Conservation (phyloP, 371 early-diverging fungal species). For the Smittium culicis region DNA sequence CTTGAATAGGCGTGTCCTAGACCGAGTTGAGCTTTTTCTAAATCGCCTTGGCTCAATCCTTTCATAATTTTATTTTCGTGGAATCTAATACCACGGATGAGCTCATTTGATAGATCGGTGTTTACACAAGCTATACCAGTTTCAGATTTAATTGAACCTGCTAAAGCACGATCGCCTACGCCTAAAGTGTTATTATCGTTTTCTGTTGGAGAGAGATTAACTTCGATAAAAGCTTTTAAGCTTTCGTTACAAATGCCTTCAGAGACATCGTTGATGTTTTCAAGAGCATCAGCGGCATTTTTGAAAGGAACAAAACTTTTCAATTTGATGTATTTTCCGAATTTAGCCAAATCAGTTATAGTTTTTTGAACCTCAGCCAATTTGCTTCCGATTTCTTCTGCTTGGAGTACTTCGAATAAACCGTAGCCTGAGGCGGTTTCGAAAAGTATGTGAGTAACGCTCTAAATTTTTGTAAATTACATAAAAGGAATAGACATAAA, state of each 20-base stretch:
- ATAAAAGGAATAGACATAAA: too few relatives aligned
- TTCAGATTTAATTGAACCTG: constrained; percentile 67
- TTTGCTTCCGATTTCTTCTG: constrained; percentile 90
- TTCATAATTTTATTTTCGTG: constrained; percentile 79
- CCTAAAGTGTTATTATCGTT: constrained; percentile 66
- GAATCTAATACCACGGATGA: constrained; percentile 82
- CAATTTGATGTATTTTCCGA: constrained; percentile 79
- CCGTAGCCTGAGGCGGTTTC: constrained; percentile 95
- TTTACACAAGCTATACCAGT: constrained; percentile 63
- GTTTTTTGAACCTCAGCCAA: constrained; percentile 73
- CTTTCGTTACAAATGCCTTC: constrained; percentile 53
- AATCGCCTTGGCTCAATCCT: constrained; percentile 80
- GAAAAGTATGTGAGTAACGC: constrained; percentile 47
- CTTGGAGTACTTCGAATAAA: constrained; percentile 83
- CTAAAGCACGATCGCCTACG: constrained; percentile 85
- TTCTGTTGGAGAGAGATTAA: constrained; percentile 73
- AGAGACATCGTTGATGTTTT: constrained; percentile 91
- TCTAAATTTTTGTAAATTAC: too few relatives aligned
- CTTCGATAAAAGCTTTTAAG: constrained; percentile 83
- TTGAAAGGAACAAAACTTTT: constrained; percentile 93
- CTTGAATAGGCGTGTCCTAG: constrained; percentile 96
- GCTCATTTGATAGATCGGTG: constrained; percentile 68
- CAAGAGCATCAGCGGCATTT: constrained; percentile 90
- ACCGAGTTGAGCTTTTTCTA: constrained; percentile 88
- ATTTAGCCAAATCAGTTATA: constrained; percentile 73